Conservation (phyloP, 345 rosid genomes). For the Pseudoturritis turrita region DNA sequence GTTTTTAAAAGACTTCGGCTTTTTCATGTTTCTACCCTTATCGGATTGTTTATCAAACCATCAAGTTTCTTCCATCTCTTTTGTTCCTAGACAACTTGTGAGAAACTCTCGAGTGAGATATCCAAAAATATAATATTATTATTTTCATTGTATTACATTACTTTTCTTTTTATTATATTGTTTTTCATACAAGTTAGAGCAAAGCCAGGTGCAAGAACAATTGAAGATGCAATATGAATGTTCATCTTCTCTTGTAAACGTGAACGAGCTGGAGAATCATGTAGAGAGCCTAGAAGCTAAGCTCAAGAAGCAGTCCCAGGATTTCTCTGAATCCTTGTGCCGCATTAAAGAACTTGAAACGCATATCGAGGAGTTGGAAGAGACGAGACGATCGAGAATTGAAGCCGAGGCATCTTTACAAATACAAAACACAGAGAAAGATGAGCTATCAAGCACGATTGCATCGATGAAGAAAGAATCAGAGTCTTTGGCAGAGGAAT, state of each 20-base stretch:
- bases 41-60: too few relatives aligned
- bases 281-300: constrained; percentile 59
- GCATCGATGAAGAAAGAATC: constrained; percentile 45
- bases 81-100: too few relatives aligned
- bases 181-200: constrained; percentile 58
- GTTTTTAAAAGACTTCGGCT: too few relatives aligned
- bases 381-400: constrained; percentile 20
- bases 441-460: constrained; percentile 36
- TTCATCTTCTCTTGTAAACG: constrained; percentile 38
- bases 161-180: too few relatives aligned
- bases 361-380: constrained; percentile 40
- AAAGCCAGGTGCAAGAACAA: constrained; percentile 43
- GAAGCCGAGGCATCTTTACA: constrained; percentile 36
- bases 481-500: constrained; percentile 43
- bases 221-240: constrained; percentile 42
- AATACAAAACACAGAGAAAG: constrained; percentile 40
- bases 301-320: constrained; percentile 57
- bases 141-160: too few relatives aligned
- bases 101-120: too few relatives aligned
- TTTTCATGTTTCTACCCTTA: too few relatives aligned
- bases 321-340: constrained; percentile 55
- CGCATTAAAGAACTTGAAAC: constrained; percentile 59
- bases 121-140: too few relatives aligned
- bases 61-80: too few relatives aligned
- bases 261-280: constrained; percentile 50